Percentiles rank a stretch among this genome's conserved stretches.
Evolutionary conservation across 176 grass and related monocot species (phyloP).

Genomic region (Raddia distichophylla): DNA sequence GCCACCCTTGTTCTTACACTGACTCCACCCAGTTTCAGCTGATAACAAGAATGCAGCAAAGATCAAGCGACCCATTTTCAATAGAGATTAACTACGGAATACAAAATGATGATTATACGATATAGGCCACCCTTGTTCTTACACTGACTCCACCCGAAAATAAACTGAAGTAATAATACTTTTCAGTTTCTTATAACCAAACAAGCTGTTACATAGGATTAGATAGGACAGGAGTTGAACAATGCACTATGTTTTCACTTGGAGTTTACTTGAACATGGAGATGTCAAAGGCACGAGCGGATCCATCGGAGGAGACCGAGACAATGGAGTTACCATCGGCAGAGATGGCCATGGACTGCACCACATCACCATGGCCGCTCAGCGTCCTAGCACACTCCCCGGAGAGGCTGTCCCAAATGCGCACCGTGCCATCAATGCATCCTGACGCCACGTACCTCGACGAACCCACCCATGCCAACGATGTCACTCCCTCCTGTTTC

Average conservation of each 20-base stretch:
- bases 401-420: slow-evolving; percentile 87
- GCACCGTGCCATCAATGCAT: slow-evolving; percentile 72
- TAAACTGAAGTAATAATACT: no score
- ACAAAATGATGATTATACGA: no score
- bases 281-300: slow-evolving; percentile 52
- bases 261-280: slow-evolving; percentile 44
- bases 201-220: background rate
- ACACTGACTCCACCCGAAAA: no score
- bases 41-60: no score
- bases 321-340: slow-evolving; percentile 52
- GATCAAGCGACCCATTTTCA: no score
- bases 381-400: slow-evolving; percentile 58
- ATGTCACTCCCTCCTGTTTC: slow-evolving; percentile 77
- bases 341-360: slow-evolving; percentile 62
- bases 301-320: slow-evolving; percentile 67
- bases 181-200: background rate
- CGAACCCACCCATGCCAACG: slow-evolving; percentile 60
- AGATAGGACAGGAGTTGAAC: background rate
- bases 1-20: no score
- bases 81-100: no score
- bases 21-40: no score
- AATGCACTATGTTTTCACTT: background rate
- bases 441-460: slow-evolving; percentile 79
- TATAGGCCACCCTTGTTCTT: no score
- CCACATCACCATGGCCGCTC: slow-evolving; percentile 52